phyloP scores from a whole-genome alignment of 352 stramenopile species.

The Phytophthora tentaculata region DNA sequence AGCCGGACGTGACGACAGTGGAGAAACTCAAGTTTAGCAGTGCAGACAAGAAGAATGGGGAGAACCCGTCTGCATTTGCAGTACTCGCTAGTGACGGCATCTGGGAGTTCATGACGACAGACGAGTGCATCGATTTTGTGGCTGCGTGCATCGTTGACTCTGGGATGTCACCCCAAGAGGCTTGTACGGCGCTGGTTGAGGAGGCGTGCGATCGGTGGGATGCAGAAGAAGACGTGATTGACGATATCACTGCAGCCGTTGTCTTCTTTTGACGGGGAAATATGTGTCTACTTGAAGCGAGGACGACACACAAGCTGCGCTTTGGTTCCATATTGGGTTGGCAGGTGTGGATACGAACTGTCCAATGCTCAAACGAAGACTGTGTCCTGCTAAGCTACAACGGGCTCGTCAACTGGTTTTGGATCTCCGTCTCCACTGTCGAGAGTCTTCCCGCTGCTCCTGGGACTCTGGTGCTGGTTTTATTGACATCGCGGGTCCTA shows the following conservation, averaged over 20 bases:
- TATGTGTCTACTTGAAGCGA: no score
- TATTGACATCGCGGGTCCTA: no score
- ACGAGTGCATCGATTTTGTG: slow-evolving; percentile 77
- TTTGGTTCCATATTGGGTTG: no score
- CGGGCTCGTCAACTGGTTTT: no score
- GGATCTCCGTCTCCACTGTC: no score
- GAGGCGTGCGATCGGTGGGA: slow-evolving; percentile 81
- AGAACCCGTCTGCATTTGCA: slow-evolving; percentile 52
- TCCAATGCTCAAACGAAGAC: no score
- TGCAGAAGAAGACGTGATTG: slow-evolving; percentile 80
- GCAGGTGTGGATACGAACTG: background rate
- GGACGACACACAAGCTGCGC: no score
- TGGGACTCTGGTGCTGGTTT: no score
- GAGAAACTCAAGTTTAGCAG: slow-evolving; percentile 44
- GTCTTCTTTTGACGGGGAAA: slow-evolving; percentile 78
- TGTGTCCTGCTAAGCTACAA: background rate
- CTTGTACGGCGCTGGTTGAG: slow-evolving; percentile 68
- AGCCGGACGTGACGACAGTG: slow-evolving; percentile 64
- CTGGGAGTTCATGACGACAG: slow-evolving; percentile 84
- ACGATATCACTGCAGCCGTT: slow-evolving; percentile 79
- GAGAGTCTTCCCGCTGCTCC: no score
- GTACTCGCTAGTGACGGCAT: slow-evolving; percentile 84
- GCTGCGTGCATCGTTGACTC: slow-evolving; percentile 50
- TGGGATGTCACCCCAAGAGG: slow-evolving; percentile 64
- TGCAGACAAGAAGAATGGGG: slow-evolving; percentile 15